Evolutionary conservation across 2,329 filamentous ascomycete species (phyloP).

Genomic region (Pseudogymnoascus sp.): DNA sequence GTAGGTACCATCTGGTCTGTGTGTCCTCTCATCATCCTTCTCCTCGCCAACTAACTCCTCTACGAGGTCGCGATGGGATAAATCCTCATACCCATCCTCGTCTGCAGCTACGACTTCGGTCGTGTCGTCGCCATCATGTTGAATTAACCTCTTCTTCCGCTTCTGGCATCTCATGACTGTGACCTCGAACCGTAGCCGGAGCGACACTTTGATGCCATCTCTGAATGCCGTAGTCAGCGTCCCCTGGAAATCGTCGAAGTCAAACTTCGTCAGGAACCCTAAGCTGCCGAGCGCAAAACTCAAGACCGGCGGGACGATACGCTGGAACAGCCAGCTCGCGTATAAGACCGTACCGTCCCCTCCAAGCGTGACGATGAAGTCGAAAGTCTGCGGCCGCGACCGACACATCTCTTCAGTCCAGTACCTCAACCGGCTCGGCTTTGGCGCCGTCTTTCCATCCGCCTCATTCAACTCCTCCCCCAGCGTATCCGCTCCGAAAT

Average conservation of each 20-base stretch:
- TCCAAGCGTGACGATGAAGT: constrained; percentile 86
- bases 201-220: constrained; percentile 80
- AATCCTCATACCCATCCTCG: constrained; percentile 29
- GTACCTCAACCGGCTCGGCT: constrained; percentile 56
- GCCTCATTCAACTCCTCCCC: constrained; percentile 33
- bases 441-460: constrained; percentile 25
- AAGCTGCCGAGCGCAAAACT: constrained; percentile 88
- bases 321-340: constrained; percentile 93
- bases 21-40: constrained; percentile 75
- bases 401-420: constrained; percentile 79
- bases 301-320: constrained; percentile 86
- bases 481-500: constrained; percentile 68
- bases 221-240: constrained; percentile 67
- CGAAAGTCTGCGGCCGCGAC: constrained; percentile 76
- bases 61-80: constrained; percentile 60
- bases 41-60: constrained; percentile 88
- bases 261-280: constrained; percentile 94
- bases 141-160: constrained; percentile 32
- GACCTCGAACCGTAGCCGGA: constrained; percentile 84
- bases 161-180: constrained; percentile 79
- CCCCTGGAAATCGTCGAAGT: constrained; percentile 67
- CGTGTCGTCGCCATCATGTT: constrained; percentile 23
- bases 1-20: constrained; percentile 74
- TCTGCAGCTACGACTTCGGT: background rate
- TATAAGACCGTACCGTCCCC: constrained; percentile 97